Conservation (phyloP, 2,329 filamentous ascomycete genomes). For the Alternaria incomplexa region DNA sequence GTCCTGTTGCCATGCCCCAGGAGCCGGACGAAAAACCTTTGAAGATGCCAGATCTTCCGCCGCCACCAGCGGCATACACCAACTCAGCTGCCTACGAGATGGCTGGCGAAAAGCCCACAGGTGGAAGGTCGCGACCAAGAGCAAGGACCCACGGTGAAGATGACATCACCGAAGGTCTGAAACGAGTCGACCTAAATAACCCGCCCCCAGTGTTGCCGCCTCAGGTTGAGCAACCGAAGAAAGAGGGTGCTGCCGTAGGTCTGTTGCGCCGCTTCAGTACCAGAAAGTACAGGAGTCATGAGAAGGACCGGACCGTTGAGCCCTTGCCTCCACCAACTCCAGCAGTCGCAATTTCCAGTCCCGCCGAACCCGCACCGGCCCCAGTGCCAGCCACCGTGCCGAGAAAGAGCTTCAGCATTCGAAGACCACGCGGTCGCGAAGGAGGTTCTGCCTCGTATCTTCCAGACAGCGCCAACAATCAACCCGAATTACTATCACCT, state of each 20-base stretch:
- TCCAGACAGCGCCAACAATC: conserved; percentile 64
- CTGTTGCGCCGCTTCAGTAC: conserved; percentile 91
- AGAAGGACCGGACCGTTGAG: conserved; percentile 56
- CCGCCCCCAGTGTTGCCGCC: conserved; percentile 61
- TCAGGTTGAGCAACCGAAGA: conserved; percentile 66
- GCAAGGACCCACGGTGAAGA: conserved; percentile 95
- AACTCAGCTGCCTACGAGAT: conserved; percentile 86
- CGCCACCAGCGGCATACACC: conserved; percentile 87
- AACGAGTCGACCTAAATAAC: conserved; percentile 66
- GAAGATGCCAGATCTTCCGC: conserved; percentile 74
- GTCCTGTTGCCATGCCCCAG: conserved; percentile 63
- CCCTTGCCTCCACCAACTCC: conserved; percentile 73
- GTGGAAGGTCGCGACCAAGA: conserved; percentile 80
- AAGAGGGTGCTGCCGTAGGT: conserved; percentile 85
- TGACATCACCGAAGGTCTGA: conserved; percentile 76
- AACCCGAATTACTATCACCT: conserved; percentile 79
- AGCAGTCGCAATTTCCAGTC: conserved; percentile 80
- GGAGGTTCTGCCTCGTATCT: conserved; percentile 59
- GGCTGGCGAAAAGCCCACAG: conserved; percentile 85
- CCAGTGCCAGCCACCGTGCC: conserved; percentile 64
- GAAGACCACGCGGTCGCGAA: conserved; percentile 63
- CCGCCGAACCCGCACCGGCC: conserved; percentile 66
- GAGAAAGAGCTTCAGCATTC: conserved; percentile 89
- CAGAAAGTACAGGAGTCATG: conserved; percentile 71
- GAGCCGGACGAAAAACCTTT: conserved; percentile 63